Percentiles rank a stretch among this genome's conserved stretches.
Conservation (phyloP, 352 stramenopile genomes). For the Elongisporangium prolatum region DNA sequence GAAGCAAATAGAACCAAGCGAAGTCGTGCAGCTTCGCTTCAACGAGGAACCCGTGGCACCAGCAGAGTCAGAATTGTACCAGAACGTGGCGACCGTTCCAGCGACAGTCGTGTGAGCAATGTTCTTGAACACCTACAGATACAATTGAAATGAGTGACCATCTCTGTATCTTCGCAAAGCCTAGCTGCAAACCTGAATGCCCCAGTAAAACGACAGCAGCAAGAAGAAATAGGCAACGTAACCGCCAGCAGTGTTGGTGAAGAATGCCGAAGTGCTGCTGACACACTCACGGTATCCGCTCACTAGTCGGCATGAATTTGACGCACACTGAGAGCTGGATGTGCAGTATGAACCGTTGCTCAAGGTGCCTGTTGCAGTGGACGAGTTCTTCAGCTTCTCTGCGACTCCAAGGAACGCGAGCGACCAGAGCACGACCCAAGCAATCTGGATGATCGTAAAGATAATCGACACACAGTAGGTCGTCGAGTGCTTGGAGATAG, state of each 20-base stretch:
- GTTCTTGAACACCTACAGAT: conserved; percentile 82
- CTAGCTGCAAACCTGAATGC: conserved; percentile 51
- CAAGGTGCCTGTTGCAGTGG: conserved; percentile 9
- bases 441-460: conserved; percentile 86
- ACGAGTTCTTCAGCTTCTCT: conserved; percentile 63
- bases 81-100: conserved; percentile 94
- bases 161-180: not conserved
- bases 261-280: conserved; percentile 20
- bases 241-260: conserved; percentile 23
- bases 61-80: conserved; percentile 87
- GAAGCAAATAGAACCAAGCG: conserved; percentile 95
- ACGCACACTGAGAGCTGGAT: conserved; percentile 28
- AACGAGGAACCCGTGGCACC: conserved; percentile 84
- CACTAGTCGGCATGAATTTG: conserved; percentile 27
- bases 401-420: conserved; percentile 86
- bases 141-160: not conserved
- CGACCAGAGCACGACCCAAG: conserved; percentile 88
- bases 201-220: conserved; percentile 95
- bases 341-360: conserved; percentile 18
- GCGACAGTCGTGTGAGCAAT: conserved; percentile 90
- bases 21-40: conserved; percentile 83
- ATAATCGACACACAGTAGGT: conserved; percentile 86
- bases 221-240: conserved; percentile 76
- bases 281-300: conserved; percentile 13
- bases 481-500: conserved; percentile 87